These are phyloP conservation scores for Letharia lupina DNA, from an alignment of 495 filamentous ascomycete genomes.

Conservation along the genomic window DNA sequence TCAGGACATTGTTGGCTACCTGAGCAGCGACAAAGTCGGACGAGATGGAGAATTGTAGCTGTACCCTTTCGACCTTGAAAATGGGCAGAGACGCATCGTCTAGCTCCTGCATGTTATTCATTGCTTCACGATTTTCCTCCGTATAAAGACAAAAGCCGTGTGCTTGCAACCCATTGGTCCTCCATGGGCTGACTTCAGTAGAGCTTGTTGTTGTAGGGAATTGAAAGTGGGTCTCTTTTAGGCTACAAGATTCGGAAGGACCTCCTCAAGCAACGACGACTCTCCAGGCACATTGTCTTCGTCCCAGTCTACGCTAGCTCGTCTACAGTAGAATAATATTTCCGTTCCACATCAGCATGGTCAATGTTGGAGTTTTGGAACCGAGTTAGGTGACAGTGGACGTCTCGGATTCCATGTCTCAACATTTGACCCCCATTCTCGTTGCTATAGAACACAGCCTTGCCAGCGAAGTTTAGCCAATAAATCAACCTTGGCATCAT, in stretches of 20 bases:
- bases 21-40: slow-evolving; percentile 94
- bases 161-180: background rate
- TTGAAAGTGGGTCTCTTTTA: background rate
- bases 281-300: background rate
- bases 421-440: background rate
- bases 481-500: background rate
- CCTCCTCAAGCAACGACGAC: background rate
- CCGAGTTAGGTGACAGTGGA: background rate
- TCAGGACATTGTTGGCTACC: slow-evolving; percentile 93
- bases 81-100: slow-evolving; percentile 64
- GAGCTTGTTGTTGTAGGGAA: background rate
- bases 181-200: background rate
- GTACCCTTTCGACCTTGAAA: slow-evolving; percentile 84
- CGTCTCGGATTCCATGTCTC: background rate
- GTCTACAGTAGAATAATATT: background rate
- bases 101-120: slow-evolving; percentile 45
- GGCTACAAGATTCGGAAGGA: background rate
- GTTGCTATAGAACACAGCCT: background rate
- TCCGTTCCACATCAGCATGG: background rate
- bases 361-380: background rate
- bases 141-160: background rate
- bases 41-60: slow-evolving; percentile 83
- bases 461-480: background rate
- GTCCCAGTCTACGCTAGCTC: background rate
- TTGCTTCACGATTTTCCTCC: background rate